These are phyloP conservation scores for Colletotrichum sp. DNA, from an alignment of 2,329 filamentous ascomycete genomes.

Conservation along the genomic window DNA sequence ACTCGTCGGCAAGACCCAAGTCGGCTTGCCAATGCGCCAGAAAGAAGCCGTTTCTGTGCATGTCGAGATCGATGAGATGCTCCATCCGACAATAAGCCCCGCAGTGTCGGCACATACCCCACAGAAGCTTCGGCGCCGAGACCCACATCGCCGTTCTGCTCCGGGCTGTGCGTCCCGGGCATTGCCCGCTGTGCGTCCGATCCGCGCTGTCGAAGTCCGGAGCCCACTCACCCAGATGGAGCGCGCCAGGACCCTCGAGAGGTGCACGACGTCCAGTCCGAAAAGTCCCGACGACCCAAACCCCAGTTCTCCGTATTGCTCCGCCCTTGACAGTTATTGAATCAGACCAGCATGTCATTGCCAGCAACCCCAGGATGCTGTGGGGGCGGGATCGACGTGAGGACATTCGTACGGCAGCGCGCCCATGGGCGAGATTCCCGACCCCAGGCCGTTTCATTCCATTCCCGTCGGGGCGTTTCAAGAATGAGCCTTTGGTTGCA, in stretches of 20 bases:
- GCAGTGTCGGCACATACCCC: background rate
- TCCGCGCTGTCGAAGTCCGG: background rate
- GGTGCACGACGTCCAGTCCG: background rate
- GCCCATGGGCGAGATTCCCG: background rate
- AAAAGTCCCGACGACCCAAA: background rate
- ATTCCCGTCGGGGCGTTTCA: slow-evolving; percentile 7
- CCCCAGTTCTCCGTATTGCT: background rate
- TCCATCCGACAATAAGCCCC: background rate
- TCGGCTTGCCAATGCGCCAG: background rate
- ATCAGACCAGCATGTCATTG: background rate
- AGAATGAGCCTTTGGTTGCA: background rate
- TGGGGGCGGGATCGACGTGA: background rate
- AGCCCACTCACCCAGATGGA: background rate
- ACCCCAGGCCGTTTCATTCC: slow-evolving; percentile 6
- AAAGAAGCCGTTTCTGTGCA: background rate
- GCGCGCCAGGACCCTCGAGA: background rate
- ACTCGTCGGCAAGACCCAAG: background rate
- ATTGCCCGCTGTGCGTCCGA: background rate
- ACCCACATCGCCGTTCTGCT: background rate
- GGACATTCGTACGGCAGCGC: background rate
- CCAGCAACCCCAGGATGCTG: background rate
- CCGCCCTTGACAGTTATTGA: background rate
- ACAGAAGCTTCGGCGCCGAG: background rate
- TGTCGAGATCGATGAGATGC: background rate
- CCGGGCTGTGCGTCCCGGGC: background rate